A percentile compares a stretch with the other conserved stretches of the same genome.
phyloP scores from a whole-genome alignment of 1,284 basidiomycete species.

The Cryptococcus jaspeensis region DNA sequence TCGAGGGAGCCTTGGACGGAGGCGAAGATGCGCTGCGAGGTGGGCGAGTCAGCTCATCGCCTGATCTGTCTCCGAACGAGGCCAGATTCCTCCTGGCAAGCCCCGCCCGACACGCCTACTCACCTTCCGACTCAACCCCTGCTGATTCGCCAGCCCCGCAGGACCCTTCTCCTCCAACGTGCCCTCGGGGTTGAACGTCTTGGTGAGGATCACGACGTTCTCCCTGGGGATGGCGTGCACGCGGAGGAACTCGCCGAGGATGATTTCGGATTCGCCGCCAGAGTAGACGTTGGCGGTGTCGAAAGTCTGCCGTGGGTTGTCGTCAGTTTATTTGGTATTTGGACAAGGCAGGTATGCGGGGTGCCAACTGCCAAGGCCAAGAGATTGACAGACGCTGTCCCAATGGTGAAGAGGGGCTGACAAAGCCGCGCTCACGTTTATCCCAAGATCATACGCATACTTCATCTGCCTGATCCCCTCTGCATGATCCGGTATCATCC shows the following conservation, averaged over 20 bases:
- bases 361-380: too few relatives aligned
- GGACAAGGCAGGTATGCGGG: neutral
- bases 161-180: constrained; percentile 33
- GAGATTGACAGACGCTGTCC: constrained; percentile 6
- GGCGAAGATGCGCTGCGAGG: constrained; percentile 62
- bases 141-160: constrained; percentile 54
- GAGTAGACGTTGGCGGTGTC: constrained; percentile 66
- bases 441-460: constrained; percentile 39
- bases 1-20: constrained; percentile 65
- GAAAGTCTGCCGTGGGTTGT: constrained; percentile 60
- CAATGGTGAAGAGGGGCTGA: too few relatives aligned
- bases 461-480: constrained; percentile 43
- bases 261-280: constrained; percentile 59
- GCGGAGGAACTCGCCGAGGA: constrained; percentile 77
- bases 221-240: constrained; percentile 67
- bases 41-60: neutral
- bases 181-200: constrained; percentile 53
- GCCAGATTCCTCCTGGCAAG: neutral
- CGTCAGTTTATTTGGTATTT: too few relatives aligned
- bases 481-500: constrained; percentile 40
- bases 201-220: constrained; percentile 74
- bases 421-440: too few relatives aligned
- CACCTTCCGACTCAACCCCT: constrained; percentile 53
- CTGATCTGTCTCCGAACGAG: neutral
- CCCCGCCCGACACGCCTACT: neutral